A percentile compares a stretch with the other conserved stretches of the same genome.
Evolutionary conservation across 106 monocot species (phyloP).

Genomic region (Ottelia alismoides): DNA sequence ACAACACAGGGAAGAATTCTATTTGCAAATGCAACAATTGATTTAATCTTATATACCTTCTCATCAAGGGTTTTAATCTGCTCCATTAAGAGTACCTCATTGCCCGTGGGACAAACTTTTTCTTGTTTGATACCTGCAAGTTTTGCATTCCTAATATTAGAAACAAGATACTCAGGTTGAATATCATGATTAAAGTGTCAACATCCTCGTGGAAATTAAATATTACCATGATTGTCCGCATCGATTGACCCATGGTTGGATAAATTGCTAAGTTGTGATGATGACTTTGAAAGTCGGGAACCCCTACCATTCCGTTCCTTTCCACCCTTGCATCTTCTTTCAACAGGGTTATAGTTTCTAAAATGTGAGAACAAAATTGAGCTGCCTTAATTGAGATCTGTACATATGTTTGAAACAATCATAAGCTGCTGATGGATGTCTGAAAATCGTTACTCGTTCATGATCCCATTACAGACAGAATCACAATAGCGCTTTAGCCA

Average conservation of each 20-base stretch:
- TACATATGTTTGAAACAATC: no score
- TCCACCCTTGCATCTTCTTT: conserved; percentile 65
- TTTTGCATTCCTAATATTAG: background rate
- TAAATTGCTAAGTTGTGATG: conserved; percentile 31
- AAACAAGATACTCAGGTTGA: background rate
- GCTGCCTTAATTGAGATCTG: no score
- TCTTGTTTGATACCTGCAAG: conserved; percentile 26
- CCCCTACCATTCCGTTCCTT: conserved; percentile 31
- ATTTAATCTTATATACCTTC: no score
- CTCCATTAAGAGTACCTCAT: conserved; percentile 8
- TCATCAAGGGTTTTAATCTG: conserved; percentile 33
- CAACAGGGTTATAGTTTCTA: conserved; percentile 79
- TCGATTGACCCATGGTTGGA: conserved; percentile 24
- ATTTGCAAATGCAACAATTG: no score
- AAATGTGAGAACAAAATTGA: background rate
- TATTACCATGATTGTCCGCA: conserved; percentile 12
- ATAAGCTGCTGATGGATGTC: no score
- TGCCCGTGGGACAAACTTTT: conserved; percentile 2
- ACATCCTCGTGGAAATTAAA: no score
- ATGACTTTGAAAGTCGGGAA: conserved; percentile 37
- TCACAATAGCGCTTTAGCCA: conserved; percentile 83
- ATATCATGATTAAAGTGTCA: no score
- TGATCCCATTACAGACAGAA: conserved; percentile 55
- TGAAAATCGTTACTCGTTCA: conserved; percentile 82
- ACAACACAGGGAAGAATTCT: no score